Percentiles rank a stretch among this genome's conserved stretches.
Conservation (phyloP, 805 yeast species). For the Debaryomyces maramus region DNA sequence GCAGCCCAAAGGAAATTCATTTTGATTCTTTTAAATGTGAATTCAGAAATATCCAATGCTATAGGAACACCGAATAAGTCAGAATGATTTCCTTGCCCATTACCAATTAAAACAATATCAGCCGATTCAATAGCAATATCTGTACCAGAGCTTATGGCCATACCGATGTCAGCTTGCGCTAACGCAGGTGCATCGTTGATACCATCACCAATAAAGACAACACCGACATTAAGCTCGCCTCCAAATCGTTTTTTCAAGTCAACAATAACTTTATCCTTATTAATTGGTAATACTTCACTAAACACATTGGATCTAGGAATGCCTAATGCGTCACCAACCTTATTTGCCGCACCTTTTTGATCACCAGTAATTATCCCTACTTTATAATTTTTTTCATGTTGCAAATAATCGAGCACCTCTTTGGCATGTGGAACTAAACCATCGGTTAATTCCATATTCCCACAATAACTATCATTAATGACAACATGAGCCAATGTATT, state of each 20-base stretch:
- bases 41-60: constrained; percentile 66
- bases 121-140: constrained; percentile 98
- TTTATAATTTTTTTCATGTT: constrained; percentile 47
- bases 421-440: constrained; percentile 63
- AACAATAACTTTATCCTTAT: constrained; percentile 67
- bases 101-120: constrained; percentile 72
- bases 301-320: constrained; percentile 63
- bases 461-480: constrained; percentile 58
- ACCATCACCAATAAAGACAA: constrained; percentile 96
- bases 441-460: constrained; percentile 69
- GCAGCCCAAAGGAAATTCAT: constrained; percentile 86
- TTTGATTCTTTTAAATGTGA: constrained; percentile 72
- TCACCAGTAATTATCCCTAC: constrained; percentile 95
- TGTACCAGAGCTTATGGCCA: constrained; percentile 89
- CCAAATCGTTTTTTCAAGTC: constrained; percentile 51
- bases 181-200: constrained; percentile 97
- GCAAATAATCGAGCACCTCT: constrained; percentile 57
- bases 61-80: constrained; percentile 52
- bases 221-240: constrained; percentile 33
- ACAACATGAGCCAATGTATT: constrained; percentile 57
- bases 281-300: constrained; percentile 75
- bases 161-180: constrained; percentile 83
- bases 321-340: constrained; percentile 66
- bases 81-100: constrained; percentile 18
- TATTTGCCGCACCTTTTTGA: constrained; percentile 56